phyloP scores from a whole-genome alignment of 768 basidiomycete species.

The Hypsizygus marmoreus region DNA sequence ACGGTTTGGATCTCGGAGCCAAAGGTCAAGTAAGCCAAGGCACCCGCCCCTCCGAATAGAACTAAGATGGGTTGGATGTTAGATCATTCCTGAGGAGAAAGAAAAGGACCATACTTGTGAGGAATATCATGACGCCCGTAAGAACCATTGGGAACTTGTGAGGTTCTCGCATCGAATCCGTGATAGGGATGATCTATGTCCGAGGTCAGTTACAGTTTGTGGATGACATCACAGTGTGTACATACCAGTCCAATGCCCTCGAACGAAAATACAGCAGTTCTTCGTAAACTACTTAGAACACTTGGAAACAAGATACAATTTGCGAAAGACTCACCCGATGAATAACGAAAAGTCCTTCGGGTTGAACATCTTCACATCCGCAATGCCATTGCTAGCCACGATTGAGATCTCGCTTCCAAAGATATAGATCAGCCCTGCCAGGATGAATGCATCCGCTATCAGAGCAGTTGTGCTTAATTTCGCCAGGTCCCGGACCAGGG shows the following conservation, averaged over 20 bases:
- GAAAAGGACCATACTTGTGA: constrained; percentile 52
- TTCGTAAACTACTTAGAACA: constrained; percentile 24
- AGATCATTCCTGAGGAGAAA: not conserved
- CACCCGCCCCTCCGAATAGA: constrained; percentile 87
- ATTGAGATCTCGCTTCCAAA: constrained; percentile 81
- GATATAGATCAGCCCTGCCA: constrained; percentile 84
- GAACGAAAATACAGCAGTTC: constrained; percentile 97
- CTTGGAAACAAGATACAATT: not conserved
- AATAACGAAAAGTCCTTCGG: constrained; percentile 86
- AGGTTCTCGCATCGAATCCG: constrained; percentile 95
- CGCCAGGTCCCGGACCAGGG: constrained; percentile 89
- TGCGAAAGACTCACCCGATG: constrained; percentile 66
- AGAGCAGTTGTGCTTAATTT: constrained; percentile 92
- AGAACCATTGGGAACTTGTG: constrained; percentile 88
- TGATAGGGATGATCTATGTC: constrained; percentile 87
- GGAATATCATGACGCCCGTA: constrained; percentile 89
- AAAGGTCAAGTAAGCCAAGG: constrained; percentile 85
- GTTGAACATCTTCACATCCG: constrained; percentile 87
- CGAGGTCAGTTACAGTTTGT: constrained; percentile 8
- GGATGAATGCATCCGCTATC: constrained; percentile 92
- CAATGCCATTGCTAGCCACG: constrained; percentile 68
- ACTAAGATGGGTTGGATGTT: constrained; percentile 38
- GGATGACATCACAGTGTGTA: constrained; percentile 4
- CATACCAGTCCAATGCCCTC: constrained; percentile 92
- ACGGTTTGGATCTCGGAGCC: constrained; percentile 89